These are phyloP conservation scores for Ceratopteris richardii DNA, from an alignment of 75 land plant genomes.

Conservation along the genomic window DNA sequence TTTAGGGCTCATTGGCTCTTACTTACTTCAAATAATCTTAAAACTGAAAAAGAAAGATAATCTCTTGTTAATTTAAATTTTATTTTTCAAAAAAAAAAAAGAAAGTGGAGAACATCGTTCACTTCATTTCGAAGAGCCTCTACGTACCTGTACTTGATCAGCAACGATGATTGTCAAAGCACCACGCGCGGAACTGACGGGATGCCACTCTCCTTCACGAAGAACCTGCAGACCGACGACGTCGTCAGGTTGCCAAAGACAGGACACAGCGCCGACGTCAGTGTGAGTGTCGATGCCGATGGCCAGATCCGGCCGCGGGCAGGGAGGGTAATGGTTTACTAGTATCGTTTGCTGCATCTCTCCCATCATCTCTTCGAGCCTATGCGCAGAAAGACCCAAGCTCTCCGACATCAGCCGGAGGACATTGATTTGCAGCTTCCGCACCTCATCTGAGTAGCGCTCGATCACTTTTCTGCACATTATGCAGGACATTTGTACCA, in stretches of 20 bases:
- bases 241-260: slow-evolving; percentile 49
- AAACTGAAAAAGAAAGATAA: no score
- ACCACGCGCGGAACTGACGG: slow-evolving; percentile 49
- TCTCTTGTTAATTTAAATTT: no score
- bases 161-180: slow-evolving; percentile 63
- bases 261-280: slow-evolving; percentile 51
- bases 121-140: background rate
- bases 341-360: slow-evolving; percentile 54
- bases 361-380: slow-evolving; percentile 59
- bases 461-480: slow-evolving; percentile 37
- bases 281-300: slow-evolving; percentile 73
- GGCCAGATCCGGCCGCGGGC: slow-evolving; percentile 86
- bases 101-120: no score
- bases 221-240: slow-evolving; percentile 61
- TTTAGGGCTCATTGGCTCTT: no score
- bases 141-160: slow-evolving; percentile 46
- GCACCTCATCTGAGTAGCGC: slow-evolving; percentile 43
- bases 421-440: slow-evolving; percentile 40
- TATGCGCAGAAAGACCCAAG: slow-evolving; percentile 45
- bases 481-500: no score
- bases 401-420: slow-evolving; percentile 50
- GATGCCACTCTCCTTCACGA: slow-evolving; percentile 43
- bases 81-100: no score
- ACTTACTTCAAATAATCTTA: no score
- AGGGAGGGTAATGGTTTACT: slow-evolving; percentile 85